These are phyloP conservation scores for Candida krabiensis DNA, from an alignment of 805 yeast genomes.

Conservation along the genomic window DNA sequence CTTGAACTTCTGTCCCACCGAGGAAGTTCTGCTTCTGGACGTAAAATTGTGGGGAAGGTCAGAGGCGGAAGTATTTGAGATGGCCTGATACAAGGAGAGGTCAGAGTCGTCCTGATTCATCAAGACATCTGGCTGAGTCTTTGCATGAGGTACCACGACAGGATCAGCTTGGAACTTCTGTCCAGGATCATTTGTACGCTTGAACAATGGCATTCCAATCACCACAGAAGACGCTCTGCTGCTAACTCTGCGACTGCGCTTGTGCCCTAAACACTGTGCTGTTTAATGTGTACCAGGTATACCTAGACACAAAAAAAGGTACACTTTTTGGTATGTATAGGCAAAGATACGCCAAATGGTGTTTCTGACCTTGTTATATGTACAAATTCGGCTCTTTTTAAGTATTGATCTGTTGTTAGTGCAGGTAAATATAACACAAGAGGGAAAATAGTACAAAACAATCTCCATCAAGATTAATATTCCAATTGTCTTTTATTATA, in stretches of 20 bases:
- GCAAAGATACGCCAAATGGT: no score
- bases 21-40: slow-evolving; percentile 25
- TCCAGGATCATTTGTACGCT: slow-evolving; percentile 10
- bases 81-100: slow-evolving; percentile 22
- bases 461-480: no score
- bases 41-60: slow-evolving; percentile 15
- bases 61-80: slow-evolving; percentile 21
- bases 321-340: no score
- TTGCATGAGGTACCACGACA: slow-evolving; percentile 9
- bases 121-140: slow-evolving; percentile 16
- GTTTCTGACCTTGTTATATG: no score
- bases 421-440: no score
- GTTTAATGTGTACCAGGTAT: neutral
- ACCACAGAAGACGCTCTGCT: neutral
- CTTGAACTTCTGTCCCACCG: slow-evolving; percentile 33
- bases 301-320: no score
- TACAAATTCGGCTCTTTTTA: no score
- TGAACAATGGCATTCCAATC: slow-evolving; percentile 20
- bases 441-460: no score
- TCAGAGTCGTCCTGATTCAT: slow-evolving; percentile 25
- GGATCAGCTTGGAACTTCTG: neutral
- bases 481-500: no score
- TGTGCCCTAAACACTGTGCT: neutral
- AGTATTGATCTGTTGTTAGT: no score
- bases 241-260: neutral